Evolutionary conservation across 345 rosid genomes (phyloP).

Genomic region (Lepidium aucheri): DNA sequence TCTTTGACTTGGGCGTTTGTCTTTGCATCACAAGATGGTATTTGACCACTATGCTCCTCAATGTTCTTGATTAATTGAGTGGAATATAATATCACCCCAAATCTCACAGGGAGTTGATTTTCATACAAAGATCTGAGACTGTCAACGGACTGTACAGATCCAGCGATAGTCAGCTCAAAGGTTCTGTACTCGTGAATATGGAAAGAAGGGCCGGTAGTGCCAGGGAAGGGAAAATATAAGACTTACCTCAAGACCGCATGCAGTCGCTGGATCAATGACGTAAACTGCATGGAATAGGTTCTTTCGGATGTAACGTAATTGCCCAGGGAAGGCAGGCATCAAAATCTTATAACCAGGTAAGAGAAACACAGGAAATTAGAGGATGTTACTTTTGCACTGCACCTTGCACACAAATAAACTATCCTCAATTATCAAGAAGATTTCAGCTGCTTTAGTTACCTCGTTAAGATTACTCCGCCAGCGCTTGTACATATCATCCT

Average conservation of each 20-base stretch:
- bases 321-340: constrained; percentile 98
- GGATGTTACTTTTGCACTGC: constrained; percentile 3
- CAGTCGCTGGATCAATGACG: constrained; percentile 83
- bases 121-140: constrained; percentile 65
- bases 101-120: constrained; percentile 79
- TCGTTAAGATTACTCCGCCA: constrained; percentile 94
- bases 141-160: constrained; percentile 64
- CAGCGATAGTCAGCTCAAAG: constrained; percentile 20
- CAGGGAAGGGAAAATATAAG: constrained; percentile 5
- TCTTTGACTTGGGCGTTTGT: constrained; percentile 42
- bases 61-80: constrained; percentile 50
- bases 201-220: background rate
- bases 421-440: constrained; percentile 6
- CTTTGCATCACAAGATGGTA: constrained; percentile 29
- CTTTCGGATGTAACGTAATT: constrained; percentile 87
- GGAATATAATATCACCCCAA: constrained; percentile 85
- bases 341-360: constrained; percentile 52
- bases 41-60: constrained; percentile 50
- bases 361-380: constrained; percentile 18
- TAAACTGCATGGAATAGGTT: constrained; percentile 94
- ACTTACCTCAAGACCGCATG: constrained; percentile 86
- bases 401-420: constrained; percentile 7
- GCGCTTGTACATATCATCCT: constrained; percentile 89
- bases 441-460: constrained; percentile 34
- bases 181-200: background rate